Conservation (phyloP, 345 rosid genomes). For the Eucalyptus cladocalyx region DNA sequence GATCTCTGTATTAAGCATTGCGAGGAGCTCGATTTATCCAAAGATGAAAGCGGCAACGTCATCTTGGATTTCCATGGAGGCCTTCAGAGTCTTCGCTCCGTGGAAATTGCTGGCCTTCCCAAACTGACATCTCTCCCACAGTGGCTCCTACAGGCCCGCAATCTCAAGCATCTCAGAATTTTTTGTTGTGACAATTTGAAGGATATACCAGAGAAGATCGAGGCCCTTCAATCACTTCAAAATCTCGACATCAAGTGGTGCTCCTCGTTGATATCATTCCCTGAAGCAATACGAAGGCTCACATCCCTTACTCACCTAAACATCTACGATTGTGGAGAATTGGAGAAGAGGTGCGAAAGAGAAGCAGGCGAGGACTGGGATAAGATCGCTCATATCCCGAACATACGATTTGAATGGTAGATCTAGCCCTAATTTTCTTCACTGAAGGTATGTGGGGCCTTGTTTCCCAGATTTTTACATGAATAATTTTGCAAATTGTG, state of each 20-base stretch:
- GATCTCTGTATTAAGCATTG: accelerated
- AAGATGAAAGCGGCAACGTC: too few species aligned
- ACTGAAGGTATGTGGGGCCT: not conserved
- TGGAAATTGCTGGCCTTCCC: accelerated
- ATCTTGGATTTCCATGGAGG: too few species aligned
- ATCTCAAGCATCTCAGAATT: accelerated
- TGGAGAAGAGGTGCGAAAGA: accelerated
- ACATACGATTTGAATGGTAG: accelerated
- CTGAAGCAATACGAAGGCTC: too few species aligned
- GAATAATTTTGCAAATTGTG: not conserved
- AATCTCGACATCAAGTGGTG: accelerated
- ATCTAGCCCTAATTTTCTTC: accelerated
- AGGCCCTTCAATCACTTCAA: too few species aligned
- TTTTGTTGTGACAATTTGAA: accelerated
- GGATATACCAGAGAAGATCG: too few species aligned
- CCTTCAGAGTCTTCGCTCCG: accelerated
- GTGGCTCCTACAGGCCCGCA: accelerated
- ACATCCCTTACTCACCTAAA: accelerated
- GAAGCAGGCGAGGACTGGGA: too few species aligned
- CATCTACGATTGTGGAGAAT: accelerated
- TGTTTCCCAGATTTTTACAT: not conserved
- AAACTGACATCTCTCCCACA: too few species aligned
- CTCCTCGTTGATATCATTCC: too few species aligned
- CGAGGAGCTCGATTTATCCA: too few species aligned
- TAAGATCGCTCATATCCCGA: not conserved